Evolutionary conservation across 2,329 filamentous ascomycete species (phyloP).

Genomic region (Cladosporium phlei): DNA sequence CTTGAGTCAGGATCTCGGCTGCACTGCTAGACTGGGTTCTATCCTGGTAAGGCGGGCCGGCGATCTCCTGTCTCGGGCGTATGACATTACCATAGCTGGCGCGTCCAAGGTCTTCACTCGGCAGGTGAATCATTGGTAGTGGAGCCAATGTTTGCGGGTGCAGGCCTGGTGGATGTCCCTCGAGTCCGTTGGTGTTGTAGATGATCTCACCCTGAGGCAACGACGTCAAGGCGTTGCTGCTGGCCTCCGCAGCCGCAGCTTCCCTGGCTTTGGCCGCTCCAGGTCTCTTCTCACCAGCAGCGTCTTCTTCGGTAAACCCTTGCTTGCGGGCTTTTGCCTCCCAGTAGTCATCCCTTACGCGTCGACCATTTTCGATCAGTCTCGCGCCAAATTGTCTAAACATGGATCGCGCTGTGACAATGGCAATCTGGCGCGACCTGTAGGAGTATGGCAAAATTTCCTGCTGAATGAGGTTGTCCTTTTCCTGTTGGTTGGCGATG

Average conservation of each 20-base stretch:
- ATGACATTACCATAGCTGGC: constrained; percentile 80
- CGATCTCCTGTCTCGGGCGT: constrained; percentile 82
- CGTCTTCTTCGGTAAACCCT: constrained; percentile 94
- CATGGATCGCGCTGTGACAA: constrained; percentile 96
- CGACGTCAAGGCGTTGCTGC: constrained; percentile 53
- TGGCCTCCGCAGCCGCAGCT: constrained; percentile 64
- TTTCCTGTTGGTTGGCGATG: constrained; percentile 90
- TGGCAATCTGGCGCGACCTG: constrained; percentile 95
- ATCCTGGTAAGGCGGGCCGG: constrained; percentile 83
- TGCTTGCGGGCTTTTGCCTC: constrained; percentile 95
- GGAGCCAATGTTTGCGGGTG: constrained; percentile 60
- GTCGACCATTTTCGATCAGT: constrained; percentile 80
- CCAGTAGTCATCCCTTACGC: constrained; percentile 98
- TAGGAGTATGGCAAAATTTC: constrained; percentile 97
- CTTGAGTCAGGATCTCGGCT: constrained; percentile 77
- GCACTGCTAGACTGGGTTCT: constrained; percentile 71
- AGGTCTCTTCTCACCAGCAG: constrained; percentile 91
- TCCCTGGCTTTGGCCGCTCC: constrained; percentile 86
- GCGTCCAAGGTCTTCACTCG: constrained; percentile 71
- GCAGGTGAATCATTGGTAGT: constrained; percentile 78
- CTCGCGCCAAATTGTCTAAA: constrained; percentile 96
- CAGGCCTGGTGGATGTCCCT: constrained; percentile 39
- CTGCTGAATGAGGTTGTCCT: constrained; percentile 91
- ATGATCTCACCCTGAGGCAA: constrained; percentile 79
- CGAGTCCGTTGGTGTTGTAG: constrained; percentile 64